These are phyloP conservation scores for Serendipita sp. DNA, from an alignment of 768 basidiomycete genomes.

Conservation along the genomic window DNA sequence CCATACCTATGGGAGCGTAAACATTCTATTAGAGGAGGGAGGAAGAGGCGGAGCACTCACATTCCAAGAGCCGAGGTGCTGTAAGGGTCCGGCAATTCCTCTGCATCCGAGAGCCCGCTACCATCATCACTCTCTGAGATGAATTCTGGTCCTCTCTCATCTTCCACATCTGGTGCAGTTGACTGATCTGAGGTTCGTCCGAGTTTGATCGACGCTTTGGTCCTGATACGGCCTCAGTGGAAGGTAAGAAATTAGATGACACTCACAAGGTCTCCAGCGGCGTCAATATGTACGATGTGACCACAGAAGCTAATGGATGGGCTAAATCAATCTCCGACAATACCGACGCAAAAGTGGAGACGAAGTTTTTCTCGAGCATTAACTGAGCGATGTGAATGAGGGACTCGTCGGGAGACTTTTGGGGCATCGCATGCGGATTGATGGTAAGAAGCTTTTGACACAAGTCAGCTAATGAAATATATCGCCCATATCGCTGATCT, in stretches of 20 bases:
- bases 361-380: constrained; percentile 97
- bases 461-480: constrained; percentile 75
- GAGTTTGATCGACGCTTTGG: constrained; percentile 98
- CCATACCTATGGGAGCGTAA: constrained; percentile 34
- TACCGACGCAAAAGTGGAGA: constrained; percentile 71
- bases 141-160: constrained; percentile 18
- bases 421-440: constrained; percentile 39
- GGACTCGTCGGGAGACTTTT: constrained; percentile 49
- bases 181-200: constrained; percentile 42
- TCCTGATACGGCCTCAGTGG: constrained; percentile 30
- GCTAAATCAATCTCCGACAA: constrained; percentile 90
- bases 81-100: constrained; percentile 83
- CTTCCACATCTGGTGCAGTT: constrained; percentile 8
- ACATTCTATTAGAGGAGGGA: not conserved
- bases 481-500: constrained; percentile 71
- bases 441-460: constrained; percentile 77
- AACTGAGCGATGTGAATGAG: constrained; percentile 88
- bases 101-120: constrained; percentile 38
- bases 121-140: constrained; percentile 36
- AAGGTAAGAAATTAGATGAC: not conserved
- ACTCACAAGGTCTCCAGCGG: constrained; percentile 82
- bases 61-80: constrained; percentile 93
- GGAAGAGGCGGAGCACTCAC: constrained; percentile 27
- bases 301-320: constrained; percentile 74
- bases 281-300: constrained; percentile 68